These are phyloP conservation scores for Drechslerella stenobrocha DNA, from an alignment of 2,329 filamentous ascomycete genomes.

Conservation along the genomic window DNA sequence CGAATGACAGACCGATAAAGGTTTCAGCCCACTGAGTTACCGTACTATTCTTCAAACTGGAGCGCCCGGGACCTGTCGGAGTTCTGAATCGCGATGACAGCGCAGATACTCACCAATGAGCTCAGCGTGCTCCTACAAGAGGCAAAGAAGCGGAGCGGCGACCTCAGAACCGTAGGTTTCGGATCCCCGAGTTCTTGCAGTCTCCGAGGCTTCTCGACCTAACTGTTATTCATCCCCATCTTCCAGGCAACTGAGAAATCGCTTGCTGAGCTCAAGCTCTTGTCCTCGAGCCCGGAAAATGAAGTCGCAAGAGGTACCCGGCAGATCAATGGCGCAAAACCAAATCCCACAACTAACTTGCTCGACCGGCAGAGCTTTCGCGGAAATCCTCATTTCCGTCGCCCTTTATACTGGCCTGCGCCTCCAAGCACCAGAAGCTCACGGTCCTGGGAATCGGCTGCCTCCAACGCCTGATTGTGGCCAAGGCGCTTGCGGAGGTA, in stretches of 20 bases:
- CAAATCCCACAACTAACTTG: slow-evolving; percentile 11
- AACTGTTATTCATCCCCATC: slow-evolving; percentile 22
- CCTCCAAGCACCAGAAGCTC: slow-evolving; percentile 86
- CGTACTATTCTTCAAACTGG: too few relatives aligned
- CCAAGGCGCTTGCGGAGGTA: slow-evolving; percentile 69
- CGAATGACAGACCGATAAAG: not conserved
- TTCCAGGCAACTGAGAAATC: slow-evolving; percentile 86
- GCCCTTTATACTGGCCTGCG: slow-evolving; percentile 90
- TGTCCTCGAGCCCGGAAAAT: slow-evolving; percentile 74
- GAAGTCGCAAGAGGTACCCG: slow-evolving; percentile 64
- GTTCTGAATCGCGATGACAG: slow-evolving; percentile 68
- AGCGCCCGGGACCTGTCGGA: too few relatives aligned
- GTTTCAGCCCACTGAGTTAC: not conserved
- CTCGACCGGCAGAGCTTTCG: slow-evolving; percentile 69
- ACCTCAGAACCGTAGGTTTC: slow-evolving; percentile 73
- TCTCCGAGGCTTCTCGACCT: slow-evolving; percentile 16
- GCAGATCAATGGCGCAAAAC: not conserved
- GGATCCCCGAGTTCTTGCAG: slow-evolving; percentile 27
- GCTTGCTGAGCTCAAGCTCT: slow-evolving; percentile 78
- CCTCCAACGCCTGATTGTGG: slow-evolving; percentile 83
- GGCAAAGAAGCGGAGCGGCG: slow-evolving; percentile 90
- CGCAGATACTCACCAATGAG: slow-evolving; percentile 84
- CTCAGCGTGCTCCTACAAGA: slow-evolving; percentile 89
- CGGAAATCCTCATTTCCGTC: slow-evolving; percentile 82
- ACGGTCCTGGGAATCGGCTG: slow-evolving; percentile 84